Evolutionary conservation across 2,329 filamentous ascomycete genomes (phyloP), one percentile per base, ranked within the genome.

Genomic region (Sporothrix sp.): DNA sequence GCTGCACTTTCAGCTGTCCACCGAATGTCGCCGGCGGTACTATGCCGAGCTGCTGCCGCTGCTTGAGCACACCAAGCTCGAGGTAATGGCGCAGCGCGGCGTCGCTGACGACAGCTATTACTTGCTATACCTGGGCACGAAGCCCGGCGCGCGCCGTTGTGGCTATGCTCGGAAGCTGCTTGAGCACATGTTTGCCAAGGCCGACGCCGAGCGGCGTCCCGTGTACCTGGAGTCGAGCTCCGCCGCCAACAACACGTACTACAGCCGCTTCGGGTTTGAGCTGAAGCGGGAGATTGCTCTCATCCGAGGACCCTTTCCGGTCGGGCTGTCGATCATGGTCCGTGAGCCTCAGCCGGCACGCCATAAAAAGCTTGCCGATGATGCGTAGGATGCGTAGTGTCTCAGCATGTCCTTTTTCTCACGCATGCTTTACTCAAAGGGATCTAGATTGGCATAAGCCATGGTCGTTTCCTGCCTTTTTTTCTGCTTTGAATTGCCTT

Each of bases 171-270:
- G 74, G 58, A 82, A 79, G 67, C 72, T 90, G 55, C 79, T 93
- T 56, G 74, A 81, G 63, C 73, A 86, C 62, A 82, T 88, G 67
- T 81, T 82, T 48, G 68, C 66, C 39, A 73, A 74, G 71, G 85
- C 86, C 39, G 87, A 93, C 63, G 65, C 66, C 14, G 81, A 87
- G 60, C 75, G 78, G 42, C 73, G 77, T 37, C 74, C 81, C 21
- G 82, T 85, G 58, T 94, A 93, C 62, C 76, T 94, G 45, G 87
- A 94, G 71, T 87, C 84, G 56, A 87, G 82, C 63, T 81, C 85
- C 52, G 68, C 68, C 52, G 68, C 69, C 55, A 93, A 91, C 64
- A 77, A 81, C 56, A 65, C 68, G 30, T 87, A 89, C 65, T 94
- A 93, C 65, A 69, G 75, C 57, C 84, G 82, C 65, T 82, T 87